These are phyloP conservation scores for Takakia lepidozioides DNA, from an alignment of 225 moss, liverwort and hornwort species.

Conservation along the genomic window DNA sequence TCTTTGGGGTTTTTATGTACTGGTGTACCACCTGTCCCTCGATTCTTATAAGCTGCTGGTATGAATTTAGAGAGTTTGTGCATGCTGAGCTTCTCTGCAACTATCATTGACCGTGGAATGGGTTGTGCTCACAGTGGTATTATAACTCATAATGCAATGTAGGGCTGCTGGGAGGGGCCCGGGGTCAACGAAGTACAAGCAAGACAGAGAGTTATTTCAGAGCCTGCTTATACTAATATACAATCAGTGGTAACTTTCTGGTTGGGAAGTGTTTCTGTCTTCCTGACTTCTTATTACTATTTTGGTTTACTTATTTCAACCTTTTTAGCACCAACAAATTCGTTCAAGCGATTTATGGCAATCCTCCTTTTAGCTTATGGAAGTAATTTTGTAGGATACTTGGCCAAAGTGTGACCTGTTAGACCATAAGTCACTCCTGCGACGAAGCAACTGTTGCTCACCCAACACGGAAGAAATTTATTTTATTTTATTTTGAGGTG, in stretches of 20 bases:
- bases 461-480: not conserved
- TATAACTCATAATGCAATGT: not conserved
- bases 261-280: slow-evolving; percentile 13
- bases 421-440: not conserved
- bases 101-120: too few relatives aligned
- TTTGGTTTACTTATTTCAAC: not conserved
- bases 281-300: slow-evolving; percentile 6
- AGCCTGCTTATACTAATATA: slow-evolving; percentile 15
- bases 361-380: slow-evolving; percentile 8
- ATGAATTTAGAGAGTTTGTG: too few relatives aligned
- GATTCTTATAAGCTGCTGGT: too few relatives aligned
- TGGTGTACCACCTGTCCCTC: too few relatives aligned
- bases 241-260: slow-evolving; percentile 10
- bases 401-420: slow-evolving; percentile 4
- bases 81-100: too few relatives aligned
- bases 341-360: slow-evolving; percentile 4
- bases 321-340: slow-evolving; percentile 1
- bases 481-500: not conserved
- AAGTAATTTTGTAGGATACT: slow-evolving; percentile 10
- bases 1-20: too few relatives aligned
- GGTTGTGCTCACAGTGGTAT: too few relatives aligned
- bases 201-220: slow-evolving; percentile 49
- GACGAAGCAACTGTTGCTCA: not conserved
- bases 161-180: slow-evolving; percentile 36
- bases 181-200: slow-evolving; percentile 75